Evolutionary conservation across 2,329 filamentous ascomycete genomes (phyloP).

Genomic region (Aspergillus sp.): DNA sequence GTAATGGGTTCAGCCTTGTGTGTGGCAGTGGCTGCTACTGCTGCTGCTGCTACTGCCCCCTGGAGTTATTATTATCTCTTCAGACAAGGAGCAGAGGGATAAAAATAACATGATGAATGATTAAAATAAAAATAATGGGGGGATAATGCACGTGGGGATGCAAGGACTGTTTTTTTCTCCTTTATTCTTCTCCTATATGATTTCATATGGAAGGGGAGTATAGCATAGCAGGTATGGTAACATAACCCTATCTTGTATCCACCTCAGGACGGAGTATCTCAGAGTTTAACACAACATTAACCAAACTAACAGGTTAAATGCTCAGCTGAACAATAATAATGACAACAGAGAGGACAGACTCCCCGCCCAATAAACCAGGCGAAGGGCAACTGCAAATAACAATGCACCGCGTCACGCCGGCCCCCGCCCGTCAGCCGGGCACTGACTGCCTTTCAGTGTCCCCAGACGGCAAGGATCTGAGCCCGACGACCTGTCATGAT

Average conservation of each 20-base stretch:
- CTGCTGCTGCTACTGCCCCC: background rate
- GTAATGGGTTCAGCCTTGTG: background rate
- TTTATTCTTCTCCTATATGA: too few species aligned
- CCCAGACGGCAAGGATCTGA: background rate
- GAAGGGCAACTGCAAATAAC: background rate
- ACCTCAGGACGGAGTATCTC: too few species aligned
- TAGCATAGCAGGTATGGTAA: background rate
- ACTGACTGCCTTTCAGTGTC: background rate
- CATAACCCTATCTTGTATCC: background rate
- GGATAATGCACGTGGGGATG: background rate
- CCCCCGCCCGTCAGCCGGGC: background rate
- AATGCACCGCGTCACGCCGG: background rate
- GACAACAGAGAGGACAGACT: too few species aligned
- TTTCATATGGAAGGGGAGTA: too few species aligned
- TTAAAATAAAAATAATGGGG: too few species aligned
- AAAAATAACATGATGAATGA: too few species aligned
- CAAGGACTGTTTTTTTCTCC: background rate
- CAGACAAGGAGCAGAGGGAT: too few species aligned
- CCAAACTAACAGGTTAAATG: too few species aligned
- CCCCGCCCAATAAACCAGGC: too few species aligned
- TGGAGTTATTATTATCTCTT: background rate
- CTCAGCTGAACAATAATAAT: too few species aligned
- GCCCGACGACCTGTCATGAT: background rate
- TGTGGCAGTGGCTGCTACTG: background rate
- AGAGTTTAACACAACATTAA: too few species aligned